Percentiles rank a stretch among this genome's conserved stretches.
Conservation (phyloP, 83 land plant genomes). For the Thuja plicata region DNA sequence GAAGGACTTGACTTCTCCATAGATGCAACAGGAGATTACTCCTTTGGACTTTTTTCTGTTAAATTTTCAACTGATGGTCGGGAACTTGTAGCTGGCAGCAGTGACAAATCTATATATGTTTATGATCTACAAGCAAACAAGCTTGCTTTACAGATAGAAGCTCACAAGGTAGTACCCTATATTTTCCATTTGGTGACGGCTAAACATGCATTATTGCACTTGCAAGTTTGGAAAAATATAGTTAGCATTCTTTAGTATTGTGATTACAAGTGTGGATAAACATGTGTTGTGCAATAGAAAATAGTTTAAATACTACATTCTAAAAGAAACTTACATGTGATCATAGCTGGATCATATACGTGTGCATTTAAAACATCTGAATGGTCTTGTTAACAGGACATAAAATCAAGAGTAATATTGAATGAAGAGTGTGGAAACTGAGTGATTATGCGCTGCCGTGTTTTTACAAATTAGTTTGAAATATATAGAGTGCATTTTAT, state of each 20-base stretch:
- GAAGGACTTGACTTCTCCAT: slow-evolving; percentile 80
- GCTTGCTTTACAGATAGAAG: slow-evolving; percentile 45
- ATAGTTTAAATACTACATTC: background rate
- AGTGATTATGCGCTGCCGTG: background rate
- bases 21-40: slow-evolving; percentile 37
- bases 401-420: background rate
- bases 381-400: background rate
- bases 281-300: background rate
- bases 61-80: slow-evolving; percentile 88
- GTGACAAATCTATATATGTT: slow-evolving; percentile 81
- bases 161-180: slow-evolving; percentile 64
- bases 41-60: slow-evolving; percentile 87
- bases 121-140: slow-evolving; percentile 83
- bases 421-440: background rate
- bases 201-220: background rate
- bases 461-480: background rate
- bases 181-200: background rate
- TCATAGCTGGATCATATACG: background rate
- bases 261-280: background rate
- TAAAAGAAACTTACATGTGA: background rate
- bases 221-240: background rate
- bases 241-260: background rate
- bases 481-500: background rate
- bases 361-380: background rate
- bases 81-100: slow-evolving; percentile 90